Base-by-base conservation (phyloP, 805 yeast genomes). In the Candida maesae region DNA sequence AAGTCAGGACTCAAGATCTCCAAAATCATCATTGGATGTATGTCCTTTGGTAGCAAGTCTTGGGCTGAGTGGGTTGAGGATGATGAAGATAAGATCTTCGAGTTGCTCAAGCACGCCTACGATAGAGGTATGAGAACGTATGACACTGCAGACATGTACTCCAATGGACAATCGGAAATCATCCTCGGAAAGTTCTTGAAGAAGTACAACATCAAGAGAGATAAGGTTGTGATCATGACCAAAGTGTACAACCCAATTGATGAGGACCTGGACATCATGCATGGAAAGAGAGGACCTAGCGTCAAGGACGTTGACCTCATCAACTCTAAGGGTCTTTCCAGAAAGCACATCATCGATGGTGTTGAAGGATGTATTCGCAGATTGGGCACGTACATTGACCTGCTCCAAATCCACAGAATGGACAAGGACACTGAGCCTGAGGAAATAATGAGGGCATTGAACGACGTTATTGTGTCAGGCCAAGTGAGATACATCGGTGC, bases 401-500 rank as follows among this genome's bases (percentile, higher is more conserved):
- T 76, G 14, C 58, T 64, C 6, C 81, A 74, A 59, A 72, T 76
- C 50, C 81, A 76, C 58, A 54, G 81, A 36, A 55, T 65, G 38
- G 81, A 76, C 53, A 49, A 53, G 26, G 46, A 57, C 8, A 65
- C 70, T 4, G 72, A 76, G 25, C 63, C 65, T 23, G 65, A 66
- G 41, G 81, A 77, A 51, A 71, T 68, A 18, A 73, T 76, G 80
- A 65, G 58, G 46, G 71, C 78, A 1, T 60, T 76, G 46, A 67
- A 76, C 50, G 77, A 74, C 49, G 66, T 73, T 18, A 72, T 76
- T 19, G 60, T 61, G 33, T 36, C 49, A 27, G 81, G 81, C 12
- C 53, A 60, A 18, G 65, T 64, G 6, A 61, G 81, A 31, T 79
- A 79, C 54, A 68, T 79, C 41, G 84, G 84, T 8, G 82, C 84